Evolutionary conservation across 2,329 filamentous ascomycete genomes (phyloP).

Genomic region (Penicillium psychrosexuale): DNA sequence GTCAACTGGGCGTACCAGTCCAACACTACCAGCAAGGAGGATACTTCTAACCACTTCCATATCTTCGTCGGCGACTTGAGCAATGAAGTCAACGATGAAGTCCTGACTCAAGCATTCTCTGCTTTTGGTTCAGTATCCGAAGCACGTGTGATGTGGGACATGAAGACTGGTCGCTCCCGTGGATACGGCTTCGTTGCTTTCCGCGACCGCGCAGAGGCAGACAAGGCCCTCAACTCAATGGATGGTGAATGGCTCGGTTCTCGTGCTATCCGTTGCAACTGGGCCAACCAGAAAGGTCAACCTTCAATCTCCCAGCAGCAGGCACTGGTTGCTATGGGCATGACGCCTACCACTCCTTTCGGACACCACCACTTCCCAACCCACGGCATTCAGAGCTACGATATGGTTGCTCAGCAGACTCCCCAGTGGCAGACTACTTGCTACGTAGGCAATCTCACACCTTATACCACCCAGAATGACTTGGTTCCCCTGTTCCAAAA

Average conservation of each 20-base stretch:
- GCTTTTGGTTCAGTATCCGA: constrained; percentile 95
- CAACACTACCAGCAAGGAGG: constrained; percentile 89
- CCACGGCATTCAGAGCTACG: constrained; percentile 93
- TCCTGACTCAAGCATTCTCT: constrained; percentile 89
- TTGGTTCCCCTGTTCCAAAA: constrained; percentile 98
- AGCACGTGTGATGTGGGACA: constrained; percentile 99
- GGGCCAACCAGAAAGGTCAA: constrained; percentile 99
- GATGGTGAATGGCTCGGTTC: constrained; percentile 99
- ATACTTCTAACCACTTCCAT: constrained; percentile 97
- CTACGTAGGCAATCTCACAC: constrained; percentile 96
- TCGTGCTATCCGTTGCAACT: constrained; percentile 97
- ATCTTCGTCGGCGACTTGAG: constrained; percentile 98
- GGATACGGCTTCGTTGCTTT: constrained; percentile 98
- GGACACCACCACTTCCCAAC: constrained; percentile 98
- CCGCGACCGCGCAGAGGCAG: constrained; percentile 86
- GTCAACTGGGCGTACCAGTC: constrained; percentile 99
- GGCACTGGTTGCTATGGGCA: constrained; percentile 94
- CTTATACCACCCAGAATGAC: constrained; percentile 95
- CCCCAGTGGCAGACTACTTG: constrained; percentile 97
- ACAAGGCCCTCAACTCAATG: constrained; percentile 96
- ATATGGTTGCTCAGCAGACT: constrained; percentile 93
- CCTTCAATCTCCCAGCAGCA: constrained; percentile 97
- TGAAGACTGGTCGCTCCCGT: constrained; percentile 97
- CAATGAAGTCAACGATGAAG: constrained; percentile 97
- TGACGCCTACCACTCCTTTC: constrained; percentile 94